Conservation (phyloP, 345 rosid species). For the Gossypium stocksii region DNA sequence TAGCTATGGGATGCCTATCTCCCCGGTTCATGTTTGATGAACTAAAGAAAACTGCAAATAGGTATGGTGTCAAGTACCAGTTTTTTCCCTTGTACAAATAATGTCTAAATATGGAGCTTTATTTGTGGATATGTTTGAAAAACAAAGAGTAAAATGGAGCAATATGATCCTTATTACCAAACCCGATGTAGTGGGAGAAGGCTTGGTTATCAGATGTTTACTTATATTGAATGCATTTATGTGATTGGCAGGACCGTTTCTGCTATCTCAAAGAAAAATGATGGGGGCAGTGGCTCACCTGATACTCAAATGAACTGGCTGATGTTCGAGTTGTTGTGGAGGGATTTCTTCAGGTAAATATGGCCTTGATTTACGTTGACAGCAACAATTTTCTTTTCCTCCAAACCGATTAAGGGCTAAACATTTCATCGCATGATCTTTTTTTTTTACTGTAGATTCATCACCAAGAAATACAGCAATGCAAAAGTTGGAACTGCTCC, state of each 20-base stretch:
- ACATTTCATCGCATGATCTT: background rate
- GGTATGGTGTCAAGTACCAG: constrained; percentile 28
- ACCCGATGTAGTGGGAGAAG: background rate
- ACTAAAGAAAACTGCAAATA: constrained; percentile 69
- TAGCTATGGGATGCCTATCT: constrained; percentile 81
- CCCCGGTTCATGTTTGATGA: constrained; percentile 91
- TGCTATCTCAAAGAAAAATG: constrained; percentile 27
- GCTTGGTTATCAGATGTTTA: background rate
- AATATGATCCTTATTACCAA: background rate
- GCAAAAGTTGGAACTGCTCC: constrained; percentile 61
- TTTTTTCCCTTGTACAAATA: background rate
- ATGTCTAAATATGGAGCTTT: background rate
- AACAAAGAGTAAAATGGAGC: background rate
- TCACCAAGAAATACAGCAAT: constrained; percentile 75
- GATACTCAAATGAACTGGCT: constrained; percentile 71
- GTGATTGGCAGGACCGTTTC: constrained; percentile 29
- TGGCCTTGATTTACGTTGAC: background rate
- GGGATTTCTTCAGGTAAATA: constrained; percentile 92
- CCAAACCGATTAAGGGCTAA: background rate
- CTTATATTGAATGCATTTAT: constrained; percentile 17
- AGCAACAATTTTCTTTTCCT: background rate
- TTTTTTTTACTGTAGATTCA: constrained; percentile 48
- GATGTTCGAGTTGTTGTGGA: constrained; percentile 84
- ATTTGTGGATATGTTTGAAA: background rate
- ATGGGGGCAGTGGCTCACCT: constrained; percentile 36